A percentile compares a stretch with the other conserved stretches of the same genome.
Conservation (phyloP, 1,284 basidiomycete species). For the Cystobasidium slooffiae region DNA sequence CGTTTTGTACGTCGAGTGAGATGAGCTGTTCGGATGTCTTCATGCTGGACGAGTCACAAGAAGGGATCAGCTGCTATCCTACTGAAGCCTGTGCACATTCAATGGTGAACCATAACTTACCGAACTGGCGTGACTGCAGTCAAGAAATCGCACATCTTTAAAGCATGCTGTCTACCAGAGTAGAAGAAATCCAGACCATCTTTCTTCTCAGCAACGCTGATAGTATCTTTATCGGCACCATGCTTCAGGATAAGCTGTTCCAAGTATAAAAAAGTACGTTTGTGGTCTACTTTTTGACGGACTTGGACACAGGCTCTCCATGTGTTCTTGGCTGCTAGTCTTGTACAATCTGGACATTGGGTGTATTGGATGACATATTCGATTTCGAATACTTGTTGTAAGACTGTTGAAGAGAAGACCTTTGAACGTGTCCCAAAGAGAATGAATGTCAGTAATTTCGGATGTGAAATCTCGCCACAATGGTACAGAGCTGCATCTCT, state of each 20-base stretch:
- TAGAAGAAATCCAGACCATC: constrained; percentile 99
- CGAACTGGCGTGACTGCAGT: constrained; percentile 82
- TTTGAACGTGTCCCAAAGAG: constrained; percentile 53
- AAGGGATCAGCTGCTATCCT: background rate
- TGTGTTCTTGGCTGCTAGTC: constrained; percentile 95
- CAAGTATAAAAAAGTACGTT: constrained; percentile 95
- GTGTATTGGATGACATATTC: constrained; percentile 94
- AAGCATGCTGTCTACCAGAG: constrained; percentile 82
- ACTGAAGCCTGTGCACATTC: background rate
- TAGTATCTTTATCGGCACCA: constrained; percentile 94
- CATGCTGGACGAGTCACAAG: constrained; percentile 61
- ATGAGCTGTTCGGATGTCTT: constrained; percentile 93
- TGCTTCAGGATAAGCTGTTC: constrained; percentile 98
- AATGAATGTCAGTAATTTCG: background rate
- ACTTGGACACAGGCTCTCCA: constrained; percentile 98
- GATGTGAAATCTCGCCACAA: constrained; percentile 1
- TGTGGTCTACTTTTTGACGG: constrained; percentile 95
- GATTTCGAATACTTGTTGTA: constrained; percentile 97
- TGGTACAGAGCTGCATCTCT: background rate
- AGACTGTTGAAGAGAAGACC: constrained; percentile 91
- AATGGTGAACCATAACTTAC: constrained; percentile 60
- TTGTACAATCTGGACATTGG: constrained; percentile 92
- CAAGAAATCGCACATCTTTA: constrained; percentile 98
- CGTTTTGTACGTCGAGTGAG: constrained; percentile 87
- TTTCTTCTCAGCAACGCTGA: constrained; percentile 86